Percentiles rank a stretch among this genome's conserved stretches.
These are phyloP conservation scores for Fusarium sp. DNA, from an alignment of 2,329 filamentous ascomycete genomes.

Conservation along the genomic window DNA sequence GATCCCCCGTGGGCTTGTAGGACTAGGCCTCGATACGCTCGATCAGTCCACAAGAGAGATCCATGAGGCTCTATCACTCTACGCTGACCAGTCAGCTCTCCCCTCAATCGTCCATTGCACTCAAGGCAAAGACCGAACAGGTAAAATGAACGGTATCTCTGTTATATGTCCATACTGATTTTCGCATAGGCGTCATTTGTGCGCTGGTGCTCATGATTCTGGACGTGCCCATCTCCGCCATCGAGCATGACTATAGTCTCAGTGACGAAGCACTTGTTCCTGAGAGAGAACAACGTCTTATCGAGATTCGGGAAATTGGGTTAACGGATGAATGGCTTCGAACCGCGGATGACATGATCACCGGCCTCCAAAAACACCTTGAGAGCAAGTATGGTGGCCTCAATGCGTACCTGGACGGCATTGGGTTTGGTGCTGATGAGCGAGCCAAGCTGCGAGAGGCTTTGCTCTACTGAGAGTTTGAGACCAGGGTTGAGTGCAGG, in stretches of 20 bases:
- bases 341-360: slow-evolving; percentile 74
- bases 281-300: slow-evolving; percentile 72
- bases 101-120: slow-evolving; percentile 85
- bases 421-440: slow-evolving; percentile 66
- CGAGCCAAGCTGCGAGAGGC: slow-evolving; percentile 56
- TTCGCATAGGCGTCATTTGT: slow-evolving; percentile 73
- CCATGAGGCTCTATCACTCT: slow-evolving; percentile 52
- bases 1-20: slow-evolving; percentile 76
- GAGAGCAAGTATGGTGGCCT: slow-evolving; percentile 73
- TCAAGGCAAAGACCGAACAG: slow-evolving; percentile 83
- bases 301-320: slow-evolving; percentile 77
- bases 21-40: slow-evolving; percentile 76
- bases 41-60: slow-evolving; percentile 75
- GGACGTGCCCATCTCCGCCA: slow-evolving; percentile 66
- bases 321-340: slow-evolving; percentile 78
- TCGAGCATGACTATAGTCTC: slow-evolving; percentile 78
- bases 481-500: neutral
- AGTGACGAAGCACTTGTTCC: slow-evolving; percentile 69
- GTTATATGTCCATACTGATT: neutral
- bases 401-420: slow-evolving; percentile 70
- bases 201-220: slow-evolving; percentile 75
- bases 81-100: slow-evolving; percentile 56
- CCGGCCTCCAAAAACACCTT: slow-evolving; percentile 68
- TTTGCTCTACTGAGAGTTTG: slow-evolving; percentile 54
- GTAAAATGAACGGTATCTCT: slow-evolving; percentile 24